Base-by-base conservation (phyloP, 805 yeast genomes). In the Myxozyma melibiosi region DNA sequence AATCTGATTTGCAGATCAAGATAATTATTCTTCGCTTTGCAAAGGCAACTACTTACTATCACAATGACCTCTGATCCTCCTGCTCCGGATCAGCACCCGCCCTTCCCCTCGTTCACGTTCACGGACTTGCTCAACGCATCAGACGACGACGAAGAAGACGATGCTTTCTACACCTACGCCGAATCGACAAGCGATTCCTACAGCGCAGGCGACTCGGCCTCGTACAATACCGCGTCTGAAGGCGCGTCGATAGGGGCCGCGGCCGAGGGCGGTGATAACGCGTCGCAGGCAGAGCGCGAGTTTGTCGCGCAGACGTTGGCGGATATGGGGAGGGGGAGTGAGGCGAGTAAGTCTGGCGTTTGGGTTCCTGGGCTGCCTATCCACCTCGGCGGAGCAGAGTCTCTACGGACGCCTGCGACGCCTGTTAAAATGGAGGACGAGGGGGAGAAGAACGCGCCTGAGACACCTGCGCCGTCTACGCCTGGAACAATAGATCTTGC, bases 71-170 rank as follows among this genome's bases (percentile, higher is more conserved):
- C 33, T 6, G 9, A 6, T 7, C 33, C 33, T 7, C 33, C 33
- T 30, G 33, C 33, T 30, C 11, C 33, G 33, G 31, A 40, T 14
- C 43, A 42, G 24, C 35, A 28, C 9, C 51, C 59, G n/a, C 53
- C 55, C 40, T 58, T 60, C 31, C 62, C 62, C 27, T 51, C 63
- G 22, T 60, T 60, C 34, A 28, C 63, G 20, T 59, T 59, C 31
- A 52, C 58, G 35, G 63, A 44, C 9, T 20, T 57, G 33, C 43
- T 57, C 20, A 41, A 55, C 31, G 45, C 20, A 5, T 45, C 28
- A 14, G 53, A 43, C 7, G 57, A 33, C 41, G 49, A 34, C 13
- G 39, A 28, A 1, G 47, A 20, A 11, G 37, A 14, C 11, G 25
- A 14, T 6, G 24, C 1, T 20, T 11, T 27, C 35, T n/a, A n/a